A percentile compares a stretch with the other conserved stretches of the same genome.
phyloP scores from a whole-genome alignment of 805 yeast species.

The Wickerhamiella occidentalis region DNA sequence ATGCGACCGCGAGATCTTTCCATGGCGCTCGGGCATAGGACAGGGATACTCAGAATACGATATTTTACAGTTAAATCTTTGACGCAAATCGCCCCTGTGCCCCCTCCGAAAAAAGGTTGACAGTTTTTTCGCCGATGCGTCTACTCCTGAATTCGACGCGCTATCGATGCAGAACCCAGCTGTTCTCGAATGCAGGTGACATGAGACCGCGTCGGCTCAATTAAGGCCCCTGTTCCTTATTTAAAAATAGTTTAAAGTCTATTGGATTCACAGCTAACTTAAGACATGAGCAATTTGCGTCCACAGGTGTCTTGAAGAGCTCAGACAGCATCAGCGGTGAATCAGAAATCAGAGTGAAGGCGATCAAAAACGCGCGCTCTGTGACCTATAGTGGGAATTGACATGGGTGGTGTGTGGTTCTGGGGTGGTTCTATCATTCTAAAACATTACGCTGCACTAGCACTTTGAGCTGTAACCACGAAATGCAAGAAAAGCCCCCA shows the following conservation, averaged over 20 bases:
- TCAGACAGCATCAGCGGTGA: neutral
- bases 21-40: too few species aligned
- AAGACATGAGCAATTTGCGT: neutral
- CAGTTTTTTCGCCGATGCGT: neutral
- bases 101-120: neutral
- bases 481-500: neutral
- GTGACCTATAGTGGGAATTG: too few species aligned
- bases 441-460: too few species aligned
- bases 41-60: too few species aligned
- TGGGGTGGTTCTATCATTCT: too few species aligned
- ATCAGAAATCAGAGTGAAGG: too few species aligned
- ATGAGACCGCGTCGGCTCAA: neutral
- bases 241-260: neutral
- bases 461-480: neutral
- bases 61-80: too few species aligned
- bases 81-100: neutral
- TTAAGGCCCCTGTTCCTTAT: neutral
- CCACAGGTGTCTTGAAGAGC: neutral
- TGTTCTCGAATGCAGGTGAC: neutral
- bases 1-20: too few species aligned
- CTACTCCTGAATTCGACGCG: constrained; percentile 1
- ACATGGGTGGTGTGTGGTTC: too few species aligned
- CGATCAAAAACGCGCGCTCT: too few species aligned
- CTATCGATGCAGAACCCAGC: neutral
- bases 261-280: neutral